Base-by-base conservation (phyloP, 2,329 filamentous ascomycete genomes). In the Beauveria varroae region DNA sequence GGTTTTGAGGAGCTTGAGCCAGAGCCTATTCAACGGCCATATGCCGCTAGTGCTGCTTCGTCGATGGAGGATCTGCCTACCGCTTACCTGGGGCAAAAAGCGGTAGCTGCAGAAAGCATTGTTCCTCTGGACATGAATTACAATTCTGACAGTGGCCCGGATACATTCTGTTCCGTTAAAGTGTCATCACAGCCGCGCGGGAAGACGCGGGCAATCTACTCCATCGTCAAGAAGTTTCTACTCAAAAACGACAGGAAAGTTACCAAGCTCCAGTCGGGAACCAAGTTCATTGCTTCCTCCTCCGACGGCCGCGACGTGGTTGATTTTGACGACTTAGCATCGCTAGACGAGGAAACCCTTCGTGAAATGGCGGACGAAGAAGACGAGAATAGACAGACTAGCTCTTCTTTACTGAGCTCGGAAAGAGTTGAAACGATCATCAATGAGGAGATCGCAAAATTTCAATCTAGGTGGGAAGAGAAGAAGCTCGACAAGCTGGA, bases 311-410 rank as follows among this genome's bases (percentile, higher is more conserved):
- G 77, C 53, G 71, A 79, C 9, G 78, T 79, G 3, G 76, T 81
- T 34, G 83, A 81, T 64, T 57, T 72, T 6, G 65, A 65, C n/a
- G 70, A 72, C 44, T 49, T 73, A 3, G 69, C 72, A 5, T 67
- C 67, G 3, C 60, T 68, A 3, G 86, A 89, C 66, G 76, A 81
- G 12, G 79, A 83, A 41, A 87, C 83, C 0, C 81, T 79, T 76
- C 74, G 73, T 49, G 87, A 90, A 67, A 87, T 89, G 10, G 79
- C 86, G 51, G 74, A 81, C 34, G 85, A 87, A 63, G 72, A 75
- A 46, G 73, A 76, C 57, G 74, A 77, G 50, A 70, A 64, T 10
- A 58, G 20, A 3, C 26, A 53, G n/a, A 22, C 28, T 12, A 18
- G n/a, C 12, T 37, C 54, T 8, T 49, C 28, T 40, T 18, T 34